Conservation (phyloP, 148 eudicot species). For the Vaccinium corymbosum region DNA sequence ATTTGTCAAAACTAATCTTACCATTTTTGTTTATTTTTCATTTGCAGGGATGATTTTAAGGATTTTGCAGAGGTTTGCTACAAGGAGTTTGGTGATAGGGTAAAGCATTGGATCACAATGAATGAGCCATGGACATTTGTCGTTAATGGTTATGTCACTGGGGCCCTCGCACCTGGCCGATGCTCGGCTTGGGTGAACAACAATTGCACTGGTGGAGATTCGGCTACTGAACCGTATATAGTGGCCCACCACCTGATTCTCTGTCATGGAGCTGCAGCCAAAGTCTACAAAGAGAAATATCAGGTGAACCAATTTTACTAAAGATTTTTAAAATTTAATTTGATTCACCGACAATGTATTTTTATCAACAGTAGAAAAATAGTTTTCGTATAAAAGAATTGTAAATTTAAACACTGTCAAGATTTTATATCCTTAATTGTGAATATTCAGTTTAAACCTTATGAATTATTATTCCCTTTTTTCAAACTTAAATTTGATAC, state of each 20-base stretch:
- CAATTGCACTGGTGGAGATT: not conserved
- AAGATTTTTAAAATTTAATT: not conserved
- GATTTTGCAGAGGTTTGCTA: slow-evolving; percentile 23
- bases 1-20: no score
- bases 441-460: not conserved
- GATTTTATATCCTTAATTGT: not conserved
- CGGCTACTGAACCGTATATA: slow-evolving; percentile 19
- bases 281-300: slow-evolving; percentile 17
- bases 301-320: not conserved
- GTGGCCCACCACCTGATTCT: slow-evolving; percentile 17
- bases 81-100: slow-evolving; percentile 25
- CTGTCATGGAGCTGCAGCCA: slow-evolving; percentile 13
- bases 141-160: not conserved
- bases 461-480: not conserved
- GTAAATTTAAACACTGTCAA: not conserved
- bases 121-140: slow-evolving; percentile 20
- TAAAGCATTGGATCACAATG: slow-evolving; percentile 28
- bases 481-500: no score
- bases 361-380: no score
- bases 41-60: slow-evolving; percentile 23
- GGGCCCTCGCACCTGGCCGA: slow-evolving; percentile 5
- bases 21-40: not conserved
- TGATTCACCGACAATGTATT: not conserved
- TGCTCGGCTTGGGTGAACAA: not conserved
- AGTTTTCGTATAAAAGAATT: no score